Percentiles rank a stretch among this genome's conserved stretches.
Evolutionary conservation across 2,329 filamentous ascomycete species (phyloP).

Genomic region (Diplodia sapinea): DNA sequence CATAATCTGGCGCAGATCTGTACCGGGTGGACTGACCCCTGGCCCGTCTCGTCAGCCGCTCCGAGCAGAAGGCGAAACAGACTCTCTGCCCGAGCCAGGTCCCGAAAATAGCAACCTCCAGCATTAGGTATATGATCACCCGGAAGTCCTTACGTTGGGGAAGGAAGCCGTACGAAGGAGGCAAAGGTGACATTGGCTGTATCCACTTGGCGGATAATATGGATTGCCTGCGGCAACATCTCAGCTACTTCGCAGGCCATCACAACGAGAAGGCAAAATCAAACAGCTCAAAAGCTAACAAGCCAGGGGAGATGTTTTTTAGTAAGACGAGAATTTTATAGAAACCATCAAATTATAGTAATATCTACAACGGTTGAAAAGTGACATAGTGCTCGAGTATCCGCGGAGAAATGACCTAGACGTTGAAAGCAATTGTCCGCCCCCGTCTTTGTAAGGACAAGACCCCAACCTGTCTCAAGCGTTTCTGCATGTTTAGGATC

Average conservation of each 20-base stretch:
- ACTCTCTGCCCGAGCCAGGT: slow-evolving; percentile 42
- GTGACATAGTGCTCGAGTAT: neutral
- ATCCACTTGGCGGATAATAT: neutral
- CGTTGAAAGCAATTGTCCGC: neutral
- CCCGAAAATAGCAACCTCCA: neutral
- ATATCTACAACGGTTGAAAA: neutral
- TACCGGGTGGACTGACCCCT: slow-evolving; percentile 78
- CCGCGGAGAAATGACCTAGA: neutral
- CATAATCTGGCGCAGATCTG: slow-evolving; percentile 85
- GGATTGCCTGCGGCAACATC: neutral
- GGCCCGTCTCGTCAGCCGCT: slow-evolving; percentile 78
- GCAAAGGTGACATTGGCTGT: neutral
- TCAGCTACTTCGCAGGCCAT: too few species aligned
- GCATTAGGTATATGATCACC: neutral
- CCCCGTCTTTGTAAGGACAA: neutral
- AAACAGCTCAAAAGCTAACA: too few species aligned
- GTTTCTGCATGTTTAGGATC: neutral
- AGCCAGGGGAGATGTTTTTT: too few species aligned
- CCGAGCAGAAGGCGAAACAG: slow-evolving; percentile 82
- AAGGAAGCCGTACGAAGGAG: neutral
- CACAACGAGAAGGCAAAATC: too few species aligned
- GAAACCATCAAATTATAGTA: neutral
- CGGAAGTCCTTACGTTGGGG: neutral
- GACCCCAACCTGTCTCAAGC: neutral
- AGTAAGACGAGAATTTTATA: too few species aligned